phyloP scores from a whole-genome alignment of 2,329 filamentous ascomycete species.

The Botrytis paeoniae region DNA sequence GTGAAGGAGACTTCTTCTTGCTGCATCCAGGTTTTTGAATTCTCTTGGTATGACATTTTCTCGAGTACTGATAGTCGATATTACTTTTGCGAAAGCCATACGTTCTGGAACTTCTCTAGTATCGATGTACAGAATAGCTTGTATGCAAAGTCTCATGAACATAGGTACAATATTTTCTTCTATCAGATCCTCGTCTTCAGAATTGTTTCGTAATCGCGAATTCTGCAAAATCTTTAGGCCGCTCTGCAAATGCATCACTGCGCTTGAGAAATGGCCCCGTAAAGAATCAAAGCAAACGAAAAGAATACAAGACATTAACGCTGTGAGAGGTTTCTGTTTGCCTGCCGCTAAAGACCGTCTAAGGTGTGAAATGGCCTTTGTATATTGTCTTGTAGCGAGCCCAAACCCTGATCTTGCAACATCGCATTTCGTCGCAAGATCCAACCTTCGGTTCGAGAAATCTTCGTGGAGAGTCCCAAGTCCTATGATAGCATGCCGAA shows the following conservation, averaged over 20 bases:
- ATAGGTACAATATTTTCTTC: constrained; percentile 31
- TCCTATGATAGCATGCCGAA: constrained; percentile 35
- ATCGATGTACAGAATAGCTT: constrained; percentile 36
- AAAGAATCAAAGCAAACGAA: constrained; percentile 37
- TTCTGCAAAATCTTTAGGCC: constrained; percentile 34
- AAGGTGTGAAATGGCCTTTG: constrained; percentile 34
- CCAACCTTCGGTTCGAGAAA: constrained; percentile 26
- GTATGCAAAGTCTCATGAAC: constrained; percentile 32
- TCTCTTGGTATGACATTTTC: constrained; percentile 23
- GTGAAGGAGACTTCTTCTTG: constrained; percentile 28
- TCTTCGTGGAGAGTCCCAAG: constrained; percentile 35
- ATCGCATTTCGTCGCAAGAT: constrained; percentile 17
- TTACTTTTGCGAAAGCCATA: constrained; percentile 24
- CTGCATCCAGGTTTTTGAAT: constrained; percentile 31
- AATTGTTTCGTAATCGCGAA: constrained; percentile 17
- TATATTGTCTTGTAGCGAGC: constrained; percentile 35
- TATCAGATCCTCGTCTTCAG: constrained; percentile 25
- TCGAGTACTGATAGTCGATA: constrained; percentile 23
- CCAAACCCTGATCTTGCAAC: constrained; percentile 18
- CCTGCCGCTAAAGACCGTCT: constrained; percentile 28
- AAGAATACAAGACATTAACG: constrained; percentile 35
- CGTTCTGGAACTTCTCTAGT: constrained; percentile 26
- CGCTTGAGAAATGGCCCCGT: constrained; percentile 32
- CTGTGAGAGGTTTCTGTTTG: constrained; percentile 30
- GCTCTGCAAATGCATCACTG: constrained; percentile 35